phyloP scores from a whole-genome alignment of 2,329 filamentous ascomycete species.

The Amphichorda felina region DNA sequence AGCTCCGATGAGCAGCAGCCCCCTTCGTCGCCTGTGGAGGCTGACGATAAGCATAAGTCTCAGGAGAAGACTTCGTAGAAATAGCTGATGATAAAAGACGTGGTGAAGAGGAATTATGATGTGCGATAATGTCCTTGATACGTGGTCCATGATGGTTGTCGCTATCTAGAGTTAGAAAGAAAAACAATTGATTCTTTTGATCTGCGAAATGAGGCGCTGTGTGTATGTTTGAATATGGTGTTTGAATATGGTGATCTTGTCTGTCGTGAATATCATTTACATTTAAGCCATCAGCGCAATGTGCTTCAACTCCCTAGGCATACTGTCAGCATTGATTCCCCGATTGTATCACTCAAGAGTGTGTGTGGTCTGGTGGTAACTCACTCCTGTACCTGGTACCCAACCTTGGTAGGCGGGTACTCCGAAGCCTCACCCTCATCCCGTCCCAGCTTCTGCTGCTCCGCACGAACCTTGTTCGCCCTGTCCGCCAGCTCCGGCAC shows the following conservation, averaged over 20 bases:
- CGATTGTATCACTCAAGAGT: too few species aligned
- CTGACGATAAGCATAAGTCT: not conserved
- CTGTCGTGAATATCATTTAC: not conserved
- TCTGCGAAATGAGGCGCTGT: too few species aligned
- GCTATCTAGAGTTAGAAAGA: too few species aligned
- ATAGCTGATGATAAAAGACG: too few species aligned
- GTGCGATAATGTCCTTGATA: too few species aligned
- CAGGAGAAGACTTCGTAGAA: too few species aligned
- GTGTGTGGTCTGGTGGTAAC: slow-evolving; percentile 13
- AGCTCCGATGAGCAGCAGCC: not conserved
- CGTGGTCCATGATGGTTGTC: too few species aligned
- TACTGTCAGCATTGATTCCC: slow-evolving; percentile 4
- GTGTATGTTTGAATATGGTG: too few species aligned
- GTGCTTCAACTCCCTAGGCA: slow-evolving; percentile 8
- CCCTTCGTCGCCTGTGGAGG: not conserved
- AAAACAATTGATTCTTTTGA: too few species aligned
- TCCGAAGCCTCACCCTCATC: slow-evolving; percentile 38
- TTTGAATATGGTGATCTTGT: too few species aligned
- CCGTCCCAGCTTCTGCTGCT: slow-evolving; percentile 34
- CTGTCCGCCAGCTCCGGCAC: slow-evolving; percentile 32
- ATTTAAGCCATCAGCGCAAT: slow-evolving; percentile 24
- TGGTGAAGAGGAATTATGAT: too few species aligned
- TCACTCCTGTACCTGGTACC: slow-evolving; percentile 44
- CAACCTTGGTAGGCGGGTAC: slow-evolving; percentile 45
- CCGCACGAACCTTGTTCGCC: slow-evolving; percentile 29